These are phyloP conservation scores for Phialocephala sp. DNA, from an alignment of 2,329 filamentous ascomycete species.

Conservation along the genomic window DNA sequence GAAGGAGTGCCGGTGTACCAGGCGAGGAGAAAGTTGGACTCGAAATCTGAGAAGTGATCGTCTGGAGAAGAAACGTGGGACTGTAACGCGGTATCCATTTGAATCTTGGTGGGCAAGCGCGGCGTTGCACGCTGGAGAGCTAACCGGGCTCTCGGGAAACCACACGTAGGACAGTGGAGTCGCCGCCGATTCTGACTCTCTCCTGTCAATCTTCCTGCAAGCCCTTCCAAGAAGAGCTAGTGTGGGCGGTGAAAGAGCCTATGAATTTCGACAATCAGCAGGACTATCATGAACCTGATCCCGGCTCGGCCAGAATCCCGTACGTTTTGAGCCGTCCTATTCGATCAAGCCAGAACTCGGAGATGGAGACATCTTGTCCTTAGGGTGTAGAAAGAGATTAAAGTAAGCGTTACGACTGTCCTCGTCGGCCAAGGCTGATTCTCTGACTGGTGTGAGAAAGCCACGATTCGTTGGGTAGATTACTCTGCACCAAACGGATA, in stretches of 20 bases:
- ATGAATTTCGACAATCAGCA: neutral
- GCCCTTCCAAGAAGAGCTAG: neutral
- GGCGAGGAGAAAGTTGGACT: neutral
- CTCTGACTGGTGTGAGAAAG: neutral
- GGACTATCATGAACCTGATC: neutral
- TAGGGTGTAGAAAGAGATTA: too few species aligned
- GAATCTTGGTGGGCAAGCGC: neutral
- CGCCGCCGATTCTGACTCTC: neutral
- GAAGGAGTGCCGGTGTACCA: neutral
- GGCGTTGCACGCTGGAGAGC: neutral
- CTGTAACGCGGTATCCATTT: neutral
- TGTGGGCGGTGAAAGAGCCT: neutral
- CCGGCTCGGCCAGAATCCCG: constrained; percentile 2
- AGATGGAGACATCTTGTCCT: neutral
- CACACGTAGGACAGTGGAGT: neutral
- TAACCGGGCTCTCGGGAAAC: neutral
- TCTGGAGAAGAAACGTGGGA: neutral
- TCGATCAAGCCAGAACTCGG: neutral
- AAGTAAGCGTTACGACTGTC: neutral
- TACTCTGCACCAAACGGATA: constrained; percentile 4
- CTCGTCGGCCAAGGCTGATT: neutral
- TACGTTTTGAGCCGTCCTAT: neutral
- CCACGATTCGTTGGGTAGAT: neutral
- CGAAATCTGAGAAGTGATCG: neutral
- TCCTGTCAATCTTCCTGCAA: constrained; percentile 2